These are phyloP conservation scores for Coemansia sp. DNA, from an alignment of 192 early-diverging fungal genomes.

Conservation along the genomic window DNA sequence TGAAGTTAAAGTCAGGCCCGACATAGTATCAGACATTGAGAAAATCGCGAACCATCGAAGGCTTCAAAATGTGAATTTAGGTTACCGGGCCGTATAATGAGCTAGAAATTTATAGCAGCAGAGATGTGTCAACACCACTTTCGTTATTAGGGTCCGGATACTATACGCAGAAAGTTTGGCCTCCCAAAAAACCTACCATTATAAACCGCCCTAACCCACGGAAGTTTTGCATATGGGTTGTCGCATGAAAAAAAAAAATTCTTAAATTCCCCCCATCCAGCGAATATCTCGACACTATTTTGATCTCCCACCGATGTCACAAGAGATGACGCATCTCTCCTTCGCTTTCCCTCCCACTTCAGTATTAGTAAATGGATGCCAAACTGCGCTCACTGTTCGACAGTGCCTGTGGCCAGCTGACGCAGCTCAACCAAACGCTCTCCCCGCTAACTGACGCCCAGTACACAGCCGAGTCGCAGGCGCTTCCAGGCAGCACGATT, in stretches of 20 bases:
- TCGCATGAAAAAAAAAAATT: not conserved
- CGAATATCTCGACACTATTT: not conserved
- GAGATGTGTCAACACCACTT: too few relatives aligned
- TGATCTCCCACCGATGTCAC: not conserved
- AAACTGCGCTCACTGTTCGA: slow-evolving; percentile 17
- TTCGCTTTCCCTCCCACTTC: not conserved
- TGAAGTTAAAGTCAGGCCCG: not conserved
- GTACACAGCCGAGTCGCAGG: slow-evolving; percentile 30
- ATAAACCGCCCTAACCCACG: too few relatives aligned
- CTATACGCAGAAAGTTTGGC: too few relatives aligned
- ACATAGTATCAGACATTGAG: too few relatives aligned
- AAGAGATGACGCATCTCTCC: not conserved
- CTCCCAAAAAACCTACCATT: too few relatives aligned
- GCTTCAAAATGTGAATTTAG: too few relatives aligned
- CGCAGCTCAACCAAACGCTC: slow-evolving; percentile 11
- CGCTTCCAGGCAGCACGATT: slow-evolving; percentile 54
- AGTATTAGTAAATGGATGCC: slow-evolving; percentile 1
- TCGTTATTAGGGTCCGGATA: too few relatives aligned
- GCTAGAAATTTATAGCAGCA: too few relatives aligned
- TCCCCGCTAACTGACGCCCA: slow-evolving; percentile 9
- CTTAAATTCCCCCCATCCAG: not conserved
- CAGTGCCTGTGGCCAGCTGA: slow-evolving; percentile 15
- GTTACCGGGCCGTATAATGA: too few relatives aligned
- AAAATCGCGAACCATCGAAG: too few relatives aligned
- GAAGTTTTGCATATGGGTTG: not conserved